Evolutionary conservation across 345 rosid genomes (phyloP), one percentile per base, ranked within the genome.

Genomic region (Clarkia xantiana): DNA sequence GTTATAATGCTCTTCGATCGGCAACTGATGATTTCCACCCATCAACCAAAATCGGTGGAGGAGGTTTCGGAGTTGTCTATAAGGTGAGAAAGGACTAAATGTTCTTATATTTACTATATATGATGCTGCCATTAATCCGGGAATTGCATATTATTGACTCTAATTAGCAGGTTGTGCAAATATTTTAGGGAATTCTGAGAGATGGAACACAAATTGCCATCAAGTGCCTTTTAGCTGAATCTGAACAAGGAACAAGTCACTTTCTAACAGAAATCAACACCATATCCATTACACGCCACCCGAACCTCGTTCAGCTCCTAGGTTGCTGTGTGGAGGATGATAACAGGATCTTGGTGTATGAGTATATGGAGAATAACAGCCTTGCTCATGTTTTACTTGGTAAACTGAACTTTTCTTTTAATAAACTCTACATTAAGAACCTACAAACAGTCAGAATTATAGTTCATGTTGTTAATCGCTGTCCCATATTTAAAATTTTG

Each of bases 51-150:
- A 45, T 62, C 19, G 67, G 61, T 18, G 53, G 61, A 40, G 97
- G 97, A 40, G 95, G 91, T 46, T 90, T 66, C 66, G 97, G 97
- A 57, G 91, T 90, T 70, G 95, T 86, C 43, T 73, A 74, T 49
- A 90, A 22, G 91, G 95, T 90, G 49, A 68, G 71, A 62, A 72
- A 62, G 18, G n/a, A 16, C 16, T 62, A 16, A 59, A 19, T 41
- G n/a, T 42, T 75, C 14, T 41, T 41, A n/a, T n/a, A 29, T 7
- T 29, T 29, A 7, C 1, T 29, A 7, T 29, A 29, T 29, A 4
- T 10, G 5, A 29, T 29, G 36, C 36, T 29, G 36, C 36, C 36
- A 29, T 29, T 4, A 62, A 14, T 13, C 16, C 16, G 51, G 36
- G 42, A 14, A 14, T 42, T 22, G 23, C 18, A 22, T 23, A 16